Evolutionary conservation across 768 basidiomycete genomes (phyloP), one percentile per base, ranked within the genome.

Genomic region (Serpula lacrymans): DNA sequence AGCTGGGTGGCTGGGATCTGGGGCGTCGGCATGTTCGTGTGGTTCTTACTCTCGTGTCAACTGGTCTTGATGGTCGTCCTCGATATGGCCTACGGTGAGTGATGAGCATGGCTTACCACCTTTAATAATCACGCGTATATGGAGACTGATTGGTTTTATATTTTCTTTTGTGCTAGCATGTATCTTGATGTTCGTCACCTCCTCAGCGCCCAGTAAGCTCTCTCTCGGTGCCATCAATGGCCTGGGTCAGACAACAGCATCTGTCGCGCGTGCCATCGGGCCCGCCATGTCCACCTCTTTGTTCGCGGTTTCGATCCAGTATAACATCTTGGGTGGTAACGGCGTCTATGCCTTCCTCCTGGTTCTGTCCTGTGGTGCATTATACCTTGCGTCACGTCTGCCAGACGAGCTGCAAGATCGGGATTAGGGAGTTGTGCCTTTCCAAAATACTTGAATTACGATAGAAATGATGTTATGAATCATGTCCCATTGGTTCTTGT

Each of bases 201-300:
- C 59, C 4, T 37, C 62, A 3, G 49, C 60, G 11, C 61, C 62
- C 6, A 57, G 49, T 25, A 53, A 46, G 22, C 37, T 42, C 1
- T 55, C 73, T 8, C 61, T 84, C 8, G 79, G 75, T 1, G 67
- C 75, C 3, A 67, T 69, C 11, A 80, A 78, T 44, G 77, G 79
- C 2, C 45, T 80, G 25, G 77, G 69, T 4, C 80, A 84, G 54
- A 74, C 77, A 53, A 53, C 70, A 5, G 65, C 67, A 3, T 75
- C 73, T 1, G 57, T 67, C 4, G 62, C 72, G 48, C 67, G 80
- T 22, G 64, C 77, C 1, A 51, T 81, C 6, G 76, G 75, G 2
- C 81, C 80, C 0, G 65, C 75, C 10, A 48, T 71, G 14, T 70
- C 79, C 5, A 72, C 77, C 2, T 80, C 80, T 1, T 55, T 82